Percentiles rank a stretch among this genome's conserved stretches.
Evolutionary conservation across 768 basidiomycete species (phyloP).

Genomic region (Suillus subalutaceus): DNA sequence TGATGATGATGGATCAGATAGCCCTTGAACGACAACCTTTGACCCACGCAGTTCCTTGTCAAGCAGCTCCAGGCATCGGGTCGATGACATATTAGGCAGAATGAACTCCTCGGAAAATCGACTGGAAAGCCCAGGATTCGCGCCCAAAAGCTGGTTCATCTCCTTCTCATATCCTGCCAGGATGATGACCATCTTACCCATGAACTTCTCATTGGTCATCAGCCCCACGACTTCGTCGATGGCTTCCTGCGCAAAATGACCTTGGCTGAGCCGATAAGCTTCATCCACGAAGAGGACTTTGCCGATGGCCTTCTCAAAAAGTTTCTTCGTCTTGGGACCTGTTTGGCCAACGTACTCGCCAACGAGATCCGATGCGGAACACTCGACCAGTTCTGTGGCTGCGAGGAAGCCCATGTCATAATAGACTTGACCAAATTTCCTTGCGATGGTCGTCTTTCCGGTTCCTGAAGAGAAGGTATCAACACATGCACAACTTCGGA

Average conservation of each 20-base stretch:
- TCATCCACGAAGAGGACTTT: conserved; percentile 74
- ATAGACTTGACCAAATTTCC: conserved; percentile 65
- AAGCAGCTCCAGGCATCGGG: conserved; percentile 53
- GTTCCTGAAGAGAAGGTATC: conserved; percentile 45
- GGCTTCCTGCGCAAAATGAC: conserved; percentile 69
- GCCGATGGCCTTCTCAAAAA: conserved; percentile 68
- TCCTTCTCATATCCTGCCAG: conserved; percentile 73
- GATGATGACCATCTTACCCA: conserved; percentile 63
- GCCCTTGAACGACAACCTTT: conserved; percentile 38
- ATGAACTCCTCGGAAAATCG: conserved; percentile 64
- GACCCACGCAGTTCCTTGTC: conserved; percentile 48
- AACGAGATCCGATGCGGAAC: conserved; percentile 71
- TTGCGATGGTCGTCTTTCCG: conserved; percentile 64
- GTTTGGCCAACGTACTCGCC: conserved; percentile 75
- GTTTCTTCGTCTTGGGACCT: conserved; percentile 62
- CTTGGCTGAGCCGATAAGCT: conserved; percentile 64
- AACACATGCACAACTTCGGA: not conserved
- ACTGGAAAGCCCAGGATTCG: conserved; percentile 67
- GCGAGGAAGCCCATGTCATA: conserved; percentile 64
- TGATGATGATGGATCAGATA: conserved; percentile 35
- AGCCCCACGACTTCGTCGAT: conserved; percentile 70
- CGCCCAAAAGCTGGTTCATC: conserved; percentile 59
- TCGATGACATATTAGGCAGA: conserved; percentile 56
- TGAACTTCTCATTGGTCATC: conserved; percentile 60
- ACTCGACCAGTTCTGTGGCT: conserved; percentile 57